Conservation (phyloP, 208 protist genomes). For the Porcisia deanei region DNA sequence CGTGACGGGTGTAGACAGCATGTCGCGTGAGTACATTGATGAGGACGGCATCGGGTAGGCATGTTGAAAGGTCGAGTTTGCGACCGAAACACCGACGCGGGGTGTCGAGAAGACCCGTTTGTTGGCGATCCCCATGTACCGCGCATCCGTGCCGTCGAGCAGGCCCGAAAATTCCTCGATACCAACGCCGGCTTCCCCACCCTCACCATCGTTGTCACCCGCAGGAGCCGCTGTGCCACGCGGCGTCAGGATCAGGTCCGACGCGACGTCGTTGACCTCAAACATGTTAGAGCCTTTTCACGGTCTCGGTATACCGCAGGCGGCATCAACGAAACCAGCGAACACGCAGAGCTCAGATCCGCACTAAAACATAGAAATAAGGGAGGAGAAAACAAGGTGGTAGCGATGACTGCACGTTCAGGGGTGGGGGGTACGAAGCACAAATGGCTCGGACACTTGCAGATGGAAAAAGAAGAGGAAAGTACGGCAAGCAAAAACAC, state of each 20-base stretch:
- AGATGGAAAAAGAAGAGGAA: conserved; percentile 1
- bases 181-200: not conserved
- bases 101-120: conserved; percentile 24
- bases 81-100: not conserved
- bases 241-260: not conserved
- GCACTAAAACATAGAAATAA: not conserved
- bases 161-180: not conserved
- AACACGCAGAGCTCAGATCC: not conserved
- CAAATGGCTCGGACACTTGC: not conserved
- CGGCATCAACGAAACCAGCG: not conserved
- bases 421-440: too few species aligned
- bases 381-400: not conserved
- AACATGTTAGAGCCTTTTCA: not conserved
- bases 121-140: conserved; percentile 28
- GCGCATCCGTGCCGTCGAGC: conserved; percentile 17
- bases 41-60: not conserved
- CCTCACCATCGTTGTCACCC: conserved; percentile 4
- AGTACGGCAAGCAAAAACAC: not conserved
- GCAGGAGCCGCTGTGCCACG: not conserved
- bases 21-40: conserved; percentile 1
- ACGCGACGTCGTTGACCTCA: not conserved
- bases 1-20: not conserved
- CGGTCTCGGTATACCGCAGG: not conserved
- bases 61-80: not conserved
- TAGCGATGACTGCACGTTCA: not conserved